These are phyloP conservation scores for Taxawa tesnikishii DNA, from an alignment of 2,329 filamentous ascomycete species.

Conservation along the genomic window DNA sequence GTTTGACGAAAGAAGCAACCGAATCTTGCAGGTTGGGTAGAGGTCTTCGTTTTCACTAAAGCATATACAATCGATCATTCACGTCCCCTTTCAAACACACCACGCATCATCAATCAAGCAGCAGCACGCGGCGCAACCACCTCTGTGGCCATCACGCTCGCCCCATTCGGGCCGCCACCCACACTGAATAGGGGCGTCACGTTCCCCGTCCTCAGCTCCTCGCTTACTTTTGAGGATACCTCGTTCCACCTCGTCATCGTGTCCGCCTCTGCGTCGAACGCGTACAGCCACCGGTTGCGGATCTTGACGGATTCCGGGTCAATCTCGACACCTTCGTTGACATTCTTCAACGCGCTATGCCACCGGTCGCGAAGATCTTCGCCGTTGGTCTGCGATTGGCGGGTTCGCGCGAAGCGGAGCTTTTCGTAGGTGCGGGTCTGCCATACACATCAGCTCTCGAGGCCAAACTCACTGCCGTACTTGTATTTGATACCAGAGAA, in stretches of 20 bases:
- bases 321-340: neutral
- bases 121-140: neutral
- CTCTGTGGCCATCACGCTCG: neutral
- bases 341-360: neutral
- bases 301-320: neutral
- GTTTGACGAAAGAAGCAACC: too few relatives aligned
- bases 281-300: neutral
- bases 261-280: neutral
- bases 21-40: too few relatives aligned
- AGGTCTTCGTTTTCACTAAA: too few relatives aligned
- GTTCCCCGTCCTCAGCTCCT: neutral
- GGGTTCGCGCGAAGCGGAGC: neutral
- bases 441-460: neutral
- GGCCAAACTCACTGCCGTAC: too few relatives aligned
- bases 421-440: neutral
- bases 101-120: too few relatives aligned
- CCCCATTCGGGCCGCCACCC: too few relatives aligned
- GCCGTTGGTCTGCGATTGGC: neutral
- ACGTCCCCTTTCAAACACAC: too few relatives aligned
- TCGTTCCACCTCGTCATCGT: neutral
- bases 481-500: too few relatives aligned
- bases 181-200: neutral
- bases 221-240: neutral
- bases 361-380: slow-evolving; percentile 1
- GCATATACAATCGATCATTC: too few relatives aligned